Percentiles rank a stretch among this genome's conserved stretches.
Evolutionary conservation across 2,329 filamentous ascomycete species (phyloP).

Genomic region (Botrytis sinoallii): DNA sequence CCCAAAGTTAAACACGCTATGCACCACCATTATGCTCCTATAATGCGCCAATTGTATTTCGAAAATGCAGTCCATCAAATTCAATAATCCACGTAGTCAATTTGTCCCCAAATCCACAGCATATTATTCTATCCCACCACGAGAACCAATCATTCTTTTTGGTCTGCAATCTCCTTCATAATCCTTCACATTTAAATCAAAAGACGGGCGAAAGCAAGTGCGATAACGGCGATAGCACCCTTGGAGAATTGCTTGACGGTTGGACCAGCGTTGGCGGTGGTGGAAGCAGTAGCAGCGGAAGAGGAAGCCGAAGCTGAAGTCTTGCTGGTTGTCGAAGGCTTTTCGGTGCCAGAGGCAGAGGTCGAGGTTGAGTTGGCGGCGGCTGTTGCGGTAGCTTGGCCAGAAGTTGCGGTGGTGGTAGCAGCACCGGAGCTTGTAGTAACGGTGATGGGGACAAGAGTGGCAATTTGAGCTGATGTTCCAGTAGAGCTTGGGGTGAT

Average conservation of each 20-base stretch:
- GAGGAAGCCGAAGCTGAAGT: not conserved
- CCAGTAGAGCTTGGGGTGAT: slow-evolving; percentile 5
- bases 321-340: slow-evolving; percentile 1
- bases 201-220: slow-evolving; percentile 15
- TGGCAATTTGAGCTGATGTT: not conserved
- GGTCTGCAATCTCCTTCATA: not conserved
- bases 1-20: slow-evolving; percentile 8
- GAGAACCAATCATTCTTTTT: not conserved
- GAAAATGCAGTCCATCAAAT: slow-evolving; percentile 1
- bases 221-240: slow-evolving; percentile 14
- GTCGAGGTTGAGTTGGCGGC: not conserved
- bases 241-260: slow-evolving; percentile 16
- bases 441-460: not conserved
- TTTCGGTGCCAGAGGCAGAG: not conserved
- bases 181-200: not conserved
- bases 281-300: slow-evolving; percentile 2
- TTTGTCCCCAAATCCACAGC: not conserved
- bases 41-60: slow-evolving; percentile 1
- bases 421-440: not conserved
- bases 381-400: not conserved
- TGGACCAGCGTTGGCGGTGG: slow-evolving; percentile 8
- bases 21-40: slow-evolving; percentile 9
- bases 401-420: not conserved
- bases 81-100: not conserved
- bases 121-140: slow-evolving; percentile 1